Conservation (phyloP, 768 basidiomycete genomes). For the Rossbeevera mucosa region DNA sequence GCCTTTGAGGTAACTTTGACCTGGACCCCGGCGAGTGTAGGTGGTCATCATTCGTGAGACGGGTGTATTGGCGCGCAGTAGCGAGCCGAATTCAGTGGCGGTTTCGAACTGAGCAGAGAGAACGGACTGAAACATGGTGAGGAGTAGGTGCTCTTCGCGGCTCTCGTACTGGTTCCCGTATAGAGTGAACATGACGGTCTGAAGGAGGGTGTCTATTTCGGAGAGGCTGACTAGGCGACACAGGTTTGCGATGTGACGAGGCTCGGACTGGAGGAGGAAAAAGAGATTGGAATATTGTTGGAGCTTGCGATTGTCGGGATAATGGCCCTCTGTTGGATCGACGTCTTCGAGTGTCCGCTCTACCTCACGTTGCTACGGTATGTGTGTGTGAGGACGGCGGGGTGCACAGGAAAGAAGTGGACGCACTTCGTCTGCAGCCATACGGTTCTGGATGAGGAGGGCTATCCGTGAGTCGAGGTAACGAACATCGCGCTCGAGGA, state of each 20-base stretch:
- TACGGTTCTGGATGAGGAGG: constrained; percentile 94
- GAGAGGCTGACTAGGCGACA: constrained; percentile 94
- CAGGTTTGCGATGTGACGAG: constrained; percentile 92
- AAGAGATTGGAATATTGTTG: constrained; percentile 98
- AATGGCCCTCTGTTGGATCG: constrained; percentile 87
- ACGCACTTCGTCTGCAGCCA: constrained; percentile 91
- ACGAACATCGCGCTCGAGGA: constrained; percentile 95
- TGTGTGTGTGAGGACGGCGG: constrained; percentile 5
- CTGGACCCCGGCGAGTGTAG: constrained; percentile 96
- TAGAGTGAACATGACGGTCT: constrained; percentile 99
- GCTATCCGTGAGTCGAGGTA: constrained; percentile 98
- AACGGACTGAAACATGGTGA: constrained; percentile 99
- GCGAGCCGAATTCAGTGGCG: constrained; percentile 97
- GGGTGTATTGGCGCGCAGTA: constrained; percentile 96
- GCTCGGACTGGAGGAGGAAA: constrained; percentile 97
- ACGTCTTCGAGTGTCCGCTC: constrained; percentile 94
- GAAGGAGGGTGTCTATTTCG: constrained; percentile 97
- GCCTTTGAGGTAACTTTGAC: constrained; percentile 96
- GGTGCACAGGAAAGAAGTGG: not conserved
- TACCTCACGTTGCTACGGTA: constrained; percentile 82
- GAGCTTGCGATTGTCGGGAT: constrained; percentile 89
- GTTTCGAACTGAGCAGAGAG: constrained; percentile 99
- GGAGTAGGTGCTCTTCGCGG: constrained; percentile 93
- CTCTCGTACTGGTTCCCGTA: constrained; percentile 99
- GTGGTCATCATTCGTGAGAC: constrained; percentile 99